A percentile compares a stretch with the other conserved stretches of the same genome.
Conservation (phyloP, 768 basidiomycete genomes). For the Rhodotorula graminis region DNA sequence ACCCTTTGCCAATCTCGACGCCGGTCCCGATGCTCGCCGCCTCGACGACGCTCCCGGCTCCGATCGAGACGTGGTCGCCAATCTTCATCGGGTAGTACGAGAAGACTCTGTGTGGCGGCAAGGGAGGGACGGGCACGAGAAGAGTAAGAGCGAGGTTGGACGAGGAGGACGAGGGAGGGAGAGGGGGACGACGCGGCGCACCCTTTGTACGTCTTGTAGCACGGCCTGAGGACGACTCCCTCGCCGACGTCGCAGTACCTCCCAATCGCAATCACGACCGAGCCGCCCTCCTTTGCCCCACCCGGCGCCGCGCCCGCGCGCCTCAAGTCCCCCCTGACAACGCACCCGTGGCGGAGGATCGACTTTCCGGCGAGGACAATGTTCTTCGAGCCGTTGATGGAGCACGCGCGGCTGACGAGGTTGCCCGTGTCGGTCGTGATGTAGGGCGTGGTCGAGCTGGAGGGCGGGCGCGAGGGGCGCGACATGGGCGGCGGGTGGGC, state of each 20-base stretch:
- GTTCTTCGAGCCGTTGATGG: conserved; percentile 88
- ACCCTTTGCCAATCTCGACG: conserved; percentile 91
- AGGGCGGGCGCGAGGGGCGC: neutral
- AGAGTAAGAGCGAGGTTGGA: too few relatives aligned
- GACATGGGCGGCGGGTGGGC: neutral
- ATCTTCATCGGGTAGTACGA: conserved; percentile 97
- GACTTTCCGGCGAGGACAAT: conserved; percentile 97
- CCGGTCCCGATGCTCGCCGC: conserved; percentile 91
- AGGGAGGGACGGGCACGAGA: neutral
- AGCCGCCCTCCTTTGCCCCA: conserved; percentile 4
- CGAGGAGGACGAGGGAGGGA: neutral
- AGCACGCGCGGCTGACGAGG: conserved; percentile 86
- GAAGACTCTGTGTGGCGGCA: conserved; percentile 39
- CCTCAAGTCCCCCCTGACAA: conserved; percentile 88
- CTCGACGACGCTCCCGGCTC: conserved; percentile 80
- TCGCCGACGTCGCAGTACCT: conserved; percentile 89
- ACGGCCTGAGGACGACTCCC: conserved; percentile 67
- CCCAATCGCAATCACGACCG: conserved; percentile 87
- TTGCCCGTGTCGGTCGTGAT: conserved; percentile 69
- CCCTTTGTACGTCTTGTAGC: conserved; percentile 52
- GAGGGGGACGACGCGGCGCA: conserved; percentile 25
- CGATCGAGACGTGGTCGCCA: conserved; percentile 90
- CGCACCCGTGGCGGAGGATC: conserved; percentile 81
- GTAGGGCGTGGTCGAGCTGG: neutral
- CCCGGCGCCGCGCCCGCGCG: conserved; percentile 68